These are phyloP conservation scores for Triglochin maritima DNA, from an alignment of 106 monocot species.

Conservation along the genomic window DNA sequence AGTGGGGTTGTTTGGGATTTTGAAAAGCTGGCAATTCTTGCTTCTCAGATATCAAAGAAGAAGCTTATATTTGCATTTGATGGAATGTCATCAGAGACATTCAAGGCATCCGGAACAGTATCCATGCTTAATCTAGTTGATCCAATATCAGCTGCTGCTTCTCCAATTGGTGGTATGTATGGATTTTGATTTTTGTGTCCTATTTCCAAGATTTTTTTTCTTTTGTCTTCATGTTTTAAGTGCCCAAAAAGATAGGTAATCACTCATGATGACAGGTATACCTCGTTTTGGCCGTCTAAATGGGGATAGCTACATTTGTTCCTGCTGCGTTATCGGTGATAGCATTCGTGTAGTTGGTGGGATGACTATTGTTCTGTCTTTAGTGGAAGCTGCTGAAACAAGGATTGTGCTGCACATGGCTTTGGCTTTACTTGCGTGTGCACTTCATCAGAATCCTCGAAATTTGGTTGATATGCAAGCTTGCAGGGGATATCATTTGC, in stretches of 20 bases:
- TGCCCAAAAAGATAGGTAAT: not conserved
- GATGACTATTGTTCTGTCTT: conserved; percentile 77
- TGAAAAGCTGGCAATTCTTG: conserved; percentile 64
- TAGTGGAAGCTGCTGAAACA: conserved; percentile 91
- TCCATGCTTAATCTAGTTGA: conserved; percentile 96
- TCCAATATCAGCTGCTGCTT: conserved; percentile 89
- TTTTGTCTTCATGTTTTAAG: too few species aligned
- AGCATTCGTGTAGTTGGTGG: conserved; percentile 87
- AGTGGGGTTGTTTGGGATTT: conserved; percentile 95
- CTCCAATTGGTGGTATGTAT: conserved; percentile 88
- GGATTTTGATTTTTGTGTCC: not conserved
- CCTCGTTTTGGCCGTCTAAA: conserved; percentile 87
- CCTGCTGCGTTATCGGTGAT: conserved; percentile 67
- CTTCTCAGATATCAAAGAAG: conserved; percentile 75
- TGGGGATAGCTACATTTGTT: conserved; percentile 88
- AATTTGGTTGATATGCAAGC: conserved; percentile 90
- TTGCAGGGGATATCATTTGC: conserved; percentile 88
- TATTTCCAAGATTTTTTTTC: too few species aligned
- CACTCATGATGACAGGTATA: conserved; percentile 43
- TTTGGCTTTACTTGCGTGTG: conserved; percentile 62
- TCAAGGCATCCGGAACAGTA: conserved; percentile 62
- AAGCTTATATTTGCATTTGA: conserved; percentile 99
- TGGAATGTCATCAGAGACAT: conserved; percentile 81
- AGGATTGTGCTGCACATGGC: conserved; percentile 93
- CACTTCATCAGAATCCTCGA: conserved; percentile 81